Percentiles rank a stretch among this genome's conserved stretches.
phyloP scores from a whole-genome alignment of 1,284 basidiomycete species.

The Sanghuangporus weigelae region DNA sequence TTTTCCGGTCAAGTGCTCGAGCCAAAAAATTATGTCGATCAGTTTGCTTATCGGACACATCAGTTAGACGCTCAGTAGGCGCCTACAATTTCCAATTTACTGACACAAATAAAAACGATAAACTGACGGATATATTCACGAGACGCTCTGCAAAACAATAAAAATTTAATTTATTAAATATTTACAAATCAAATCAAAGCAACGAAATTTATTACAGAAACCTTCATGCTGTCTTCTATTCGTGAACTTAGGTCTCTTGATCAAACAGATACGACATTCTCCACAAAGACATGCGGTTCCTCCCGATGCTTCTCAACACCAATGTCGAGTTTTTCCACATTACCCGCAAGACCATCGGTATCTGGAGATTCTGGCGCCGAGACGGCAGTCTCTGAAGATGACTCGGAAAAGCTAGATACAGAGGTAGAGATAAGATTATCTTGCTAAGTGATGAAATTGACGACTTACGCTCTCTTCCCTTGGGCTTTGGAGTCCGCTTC shows the following conservation, averaged over 20 bases:
- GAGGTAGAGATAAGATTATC: not conserved
- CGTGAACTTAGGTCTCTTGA: not conserved
- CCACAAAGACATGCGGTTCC: not conserved
- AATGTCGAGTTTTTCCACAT: not conserved
- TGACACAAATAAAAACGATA: too few relatives aligned
- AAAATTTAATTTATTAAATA: too few relatives aligned
- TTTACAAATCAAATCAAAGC: too few relatives aligned
- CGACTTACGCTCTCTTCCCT: not conserved
- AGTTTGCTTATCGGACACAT: too few relatives aligned
- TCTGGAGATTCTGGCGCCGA: not conserved
- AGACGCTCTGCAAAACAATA: too few relatives aligned
- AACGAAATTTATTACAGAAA: not conserved
- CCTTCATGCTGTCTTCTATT: not conserved
- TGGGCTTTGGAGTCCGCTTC: not conserved
- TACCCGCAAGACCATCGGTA: not conserved
- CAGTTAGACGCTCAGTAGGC: too few relatives aligned
- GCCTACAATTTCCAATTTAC: too few relatives aligned
- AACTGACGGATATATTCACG: too few relatives aligned
- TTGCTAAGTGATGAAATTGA: not conserved
- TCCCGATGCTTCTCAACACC: conserved; percentile 1
- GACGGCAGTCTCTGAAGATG: conserved; percentile 1
- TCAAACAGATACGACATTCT: not conserved
- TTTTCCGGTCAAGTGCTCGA: too few relatives aligned
- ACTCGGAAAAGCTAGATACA: not conserved
- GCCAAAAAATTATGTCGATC: too few relatives aligned